These are phyloP conservation scores for Fusarium palustre DNA, from an alignment of 2,329 filamentous ascomycete species.

Conservation along the genomic window DNA sequence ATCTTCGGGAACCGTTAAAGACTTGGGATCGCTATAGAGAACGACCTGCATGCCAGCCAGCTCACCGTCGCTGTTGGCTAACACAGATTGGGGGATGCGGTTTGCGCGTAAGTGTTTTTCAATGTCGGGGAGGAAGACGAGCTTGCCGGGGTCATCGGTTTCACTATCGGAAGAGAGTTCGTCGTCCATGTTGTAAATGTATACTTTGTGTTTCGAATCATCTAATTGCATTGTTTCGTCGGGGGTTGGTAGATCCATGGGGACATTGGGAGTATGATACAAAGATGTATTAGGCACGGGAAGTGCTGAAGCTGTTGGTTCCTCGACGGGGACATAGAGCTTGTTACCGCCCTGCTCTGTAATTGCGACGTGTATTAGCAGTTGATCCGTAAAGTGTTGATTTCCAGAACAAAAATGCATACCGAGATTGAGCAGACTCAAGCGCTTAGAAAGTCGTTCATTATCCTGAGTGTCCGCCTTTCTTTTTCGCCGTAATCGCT, in stretches of 20 bases:
- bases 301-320: slow-evolving; percentile 46
- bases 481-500: slow-evolving; percentile 61
- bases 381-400: not conserved
- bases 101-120: slow-evolving; percentile 81
- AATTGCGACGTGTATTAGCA: slow-evolving; percentile 20
- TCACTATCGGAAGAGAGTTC: slow-evolving; percentile 73
- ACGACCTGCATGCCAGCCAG: slow-evolving; percentile 78
- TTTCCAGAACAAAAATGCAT: slow-evolving; percentile 47
- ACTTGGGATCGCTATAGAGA: slow-evolving; percentile 83
- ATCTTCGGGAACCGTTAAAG: slow-evolving; percentile 79
- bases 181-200: slow-evolving; percentile 90
- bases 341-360: slow-evolving; percentile 72
- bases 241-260: slow-evolving; percentile 32
- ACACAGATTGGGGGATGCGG: slow-evolving; percentile 74
- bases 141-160: slow-evolving; percentile 63
- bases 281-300: slow-evolving; percentile 35
- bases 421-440: slow-evolving; percentile 87
- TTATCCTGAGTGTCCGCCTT: slow-evolving; percentile 71
- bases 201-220: slow-evolving; percentile 86
- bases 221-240: slow-evolving; percentile 85
- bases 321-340: slow-evolving; percentile 74
- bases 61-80: slow-evolving; percentile 67
- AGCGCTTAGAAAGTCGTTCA: slow-evolving; percentile 84
- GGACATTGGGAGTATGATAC: slow-evolving; percentile 5
- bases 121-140: slow-evolving; percentile 87